Percentiles rank a stretch among this genome's conserved stretches.
phyloP scores from a whole-genome alignment of 2,329 filamentous ascomycete genomes.

The Xenoacremonium recifei region DNA sequence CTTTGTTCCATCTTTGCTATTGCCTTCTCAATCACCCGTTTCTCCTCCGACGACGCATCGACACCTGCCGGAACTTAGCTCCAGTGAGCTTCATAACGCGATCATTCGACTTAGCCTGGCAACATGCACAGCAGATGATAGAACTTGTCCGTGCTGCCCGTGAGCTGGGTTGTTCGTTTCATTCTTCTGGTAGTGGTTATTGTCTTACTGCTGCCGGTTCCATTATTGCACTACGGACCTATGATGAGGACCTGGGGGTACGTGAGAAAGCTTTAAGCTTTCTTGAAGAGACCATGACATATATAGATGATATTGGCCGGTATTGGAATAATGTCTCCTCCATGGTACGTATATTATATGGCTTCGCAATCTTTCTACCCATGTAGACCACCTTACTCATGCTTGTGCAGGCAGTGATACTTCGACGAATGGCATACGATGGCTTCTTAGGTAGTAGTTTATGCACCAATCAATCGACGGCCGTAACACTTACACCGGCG shows the following conservation, averaged over 20 bases:
- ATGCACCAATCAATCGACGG: not conserved
- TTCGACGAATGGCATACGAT: not conserved
- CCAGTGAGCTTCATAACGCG: no score
- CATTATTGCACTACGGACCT: not conserved
- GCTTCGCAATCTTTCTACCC: not conserved
- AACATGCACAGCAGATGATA: no score
- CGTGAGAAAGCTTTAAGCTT: not conserved
- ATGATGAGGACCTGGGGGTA: not conserved
- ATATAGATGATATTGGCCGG: not conserved
- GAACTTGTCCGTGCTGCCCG: not conserved
- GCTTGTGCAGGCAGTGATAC: not conserved
- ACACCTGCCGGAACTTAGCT: no score
- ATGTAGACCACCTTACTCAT: not conserved
- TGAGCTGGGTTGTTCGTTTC: not conserved
- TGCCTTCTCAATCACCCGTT: no score
- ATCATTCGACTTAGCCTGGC: no score
- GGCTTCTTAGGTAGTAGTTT: not conserved
- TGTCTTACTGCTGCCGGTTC: not conserved
- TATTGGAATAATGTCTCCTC: not conserved
- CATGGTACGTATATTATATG: not conserved
- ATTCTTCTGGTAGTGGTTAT: not conserved
- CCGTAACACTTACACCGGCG: not conserved
- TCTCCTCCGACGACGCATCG: no score
- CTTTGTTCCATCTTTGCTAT: no score
- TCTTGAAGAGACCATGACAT: not conserved